Percentiles rank a stretch among this genome's conserved stretches.
These are phyloP conservation scores for Wickerhamomyces ciferrii DNA, from an alignment of 805 yeast genomes.

Conservation along the genomic window DNA sequence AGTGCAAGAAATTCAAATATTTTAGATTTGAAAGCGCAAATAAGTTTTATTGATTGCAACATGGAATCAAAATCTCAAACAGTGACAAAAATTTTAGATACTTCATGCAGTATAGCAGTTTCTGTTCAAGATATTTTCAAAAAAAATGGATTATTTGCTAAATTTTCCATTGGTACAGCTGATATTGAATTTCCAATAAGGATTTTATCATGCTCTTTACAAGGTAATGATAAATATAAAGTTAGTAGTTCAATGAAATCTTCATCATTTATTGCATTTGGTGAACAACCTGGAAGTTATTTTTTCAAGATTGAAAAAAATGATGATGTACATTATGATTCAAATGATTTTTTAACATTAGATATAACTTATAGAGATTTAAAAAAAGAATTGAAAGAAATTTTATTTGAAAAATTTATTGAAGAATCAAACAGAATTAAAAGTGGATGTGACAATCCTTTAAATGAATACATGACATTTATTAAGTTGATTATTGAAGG, in stretches of 20 bases:
- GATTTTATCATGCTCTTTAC: conserved; percentile 37
- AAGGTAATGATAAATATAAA: conserved; percentile 26
- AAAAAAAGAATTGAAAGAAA: conserved; percentile 34
- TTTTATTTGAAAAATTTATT: conserved; percentile 19
- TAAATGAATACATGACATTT: conserved; percentile 6
- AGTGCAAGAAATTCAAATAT: conserved; percentile 6
- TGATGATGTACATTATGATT: conserved; percentile 13
- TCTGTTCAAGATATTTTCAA: conserved; percentile 79
- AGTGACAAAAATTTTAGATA: conserved; percentile 33
- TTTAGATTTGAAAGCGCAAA: conserved; percentile 4
- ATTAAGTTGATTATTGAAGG: conserved; percentile 18
- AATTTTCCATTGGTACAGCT: conserved; percentile 64
- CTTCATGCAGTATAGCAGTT: conserved; percentile 58
- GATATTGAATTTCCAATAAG: conserved; percentile 47
- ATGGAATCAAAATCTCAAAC: conserved; percentile 17
- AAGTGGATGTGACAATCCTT: too few species aligned
- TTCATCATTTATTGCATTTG: conserved; percentile 43
- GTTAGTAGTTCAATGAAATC: conserved; percentile 27
- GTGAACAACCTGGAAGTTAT: conserved; percentile 65
- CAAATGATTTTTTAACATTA: conserved; percentile 35
- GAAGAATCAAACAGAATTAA: too few species aligned
- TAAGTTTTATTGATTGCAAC: too few species aligned
- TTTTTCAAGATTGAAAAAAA: conserved; percentile 45
- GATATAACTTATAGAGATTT: conserved; percentile 41
- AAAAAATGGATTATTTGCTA: conserved; percentile 49